These are phyloP conservation scores for Bruguiera sexangula DNA, from an alignment of 345 rosid genomes.

Conservation along the genomic window DNA sequence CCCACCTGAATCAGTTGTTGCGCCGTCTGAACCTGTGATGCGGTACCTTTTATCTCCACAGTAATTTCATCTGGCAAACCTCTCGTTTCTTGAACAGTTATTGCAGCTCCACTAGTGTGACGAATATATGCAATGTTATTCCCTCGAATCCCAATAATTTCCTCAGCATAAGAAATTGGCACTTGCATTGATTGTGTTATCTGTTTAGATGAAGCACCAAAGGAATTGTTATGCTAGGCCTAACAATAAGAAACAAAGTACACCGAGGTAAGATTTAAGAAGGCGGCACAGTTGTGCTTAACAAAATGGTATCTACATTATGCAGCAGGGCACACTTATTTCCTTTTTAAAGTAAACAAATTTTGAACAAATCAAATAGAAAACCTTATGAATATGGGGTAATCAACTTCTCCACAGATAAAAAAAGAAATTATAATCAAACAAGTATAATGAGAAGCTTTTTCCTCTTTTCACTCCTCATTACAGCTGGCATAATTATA, in stretches of 20 bases:
- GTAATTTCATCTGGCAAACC: constrained; percentile 67
- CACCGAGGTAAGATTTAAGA: background rate
- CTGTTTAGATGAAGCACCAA: constrained; percentile 26
- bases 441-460: too few species aligned
- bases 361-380: too few species aligned
- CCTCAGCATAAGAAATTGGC: constrained; percentile 75
- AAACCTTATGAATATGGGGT: too few species aligned
- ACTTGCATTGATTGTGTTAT: constrained; percentile 80
- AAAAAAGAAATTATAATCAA: too few species aligned
- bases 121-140: constrained; percentile 72
- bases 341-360: too few species aligned
- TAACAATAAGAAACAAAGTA: background rate
- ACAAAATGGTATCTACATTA: background rate
- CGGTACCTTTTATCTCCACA: constrained; percentile 76
- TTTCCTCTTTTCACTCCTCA: too few species aligned
- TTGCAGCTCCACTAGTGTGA: constrained; percentile 61
- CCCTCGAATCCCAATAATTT: constrained; percentile 76
- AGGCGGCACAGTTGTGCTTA: background rate
- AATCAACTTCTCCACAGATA: too few species aligned
- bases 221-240: background rate
- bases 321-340: too few species aligned
- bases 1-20: constrained; percentile 74
- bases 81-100: constrained; percentile 69
- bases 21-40: constrained; percentile 69
- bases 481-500: too few species aligned